phyloP scores from a whole-genome alignment of 345 rosid species.

The Linum tenue region DNA sequence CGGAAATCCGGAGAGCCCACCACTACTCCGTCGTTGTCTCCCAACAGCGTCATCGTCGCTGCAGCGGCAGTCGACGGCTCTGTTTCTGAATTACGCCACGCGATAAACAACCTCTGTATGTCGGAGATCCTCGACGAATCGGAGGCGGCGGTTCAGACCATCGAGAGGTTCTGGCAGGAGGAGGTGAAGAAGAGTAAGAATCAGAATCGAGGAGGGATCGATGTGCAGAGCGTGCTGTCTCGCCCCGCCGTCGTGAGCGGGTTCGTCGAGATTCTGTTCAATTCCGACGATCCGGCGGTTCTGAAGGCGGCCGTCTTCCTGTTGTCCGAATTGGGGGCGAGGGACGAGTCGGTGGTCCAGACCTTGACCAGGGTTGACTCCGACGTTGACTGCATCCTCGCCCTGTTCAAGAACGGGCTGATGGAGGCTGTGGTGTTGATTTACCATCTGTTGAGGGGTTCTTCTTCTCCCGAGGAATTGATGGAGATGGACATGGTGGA shows the following conservation, averaged over 20 bases:
- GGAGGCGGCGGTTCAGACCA: slow-evolving; percentile 51
- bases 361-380: slow-evolving; percentile 57
- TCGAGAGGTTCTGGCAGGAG: slow-evolving; percentile 49
- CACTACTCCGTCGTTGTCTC: slow-evolving; percentile 40
- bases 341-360: slow-evolving; percentile 52
- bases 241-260: slow-evolving; percentile 53
- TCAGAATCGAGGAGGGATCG: slow-evolving; percentile 25
- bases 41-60: slow-evolving; percentile 41
- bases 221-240: slow-evolving; percentile 40
- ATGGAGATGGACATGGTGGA: slow-evolving; percentile 48
- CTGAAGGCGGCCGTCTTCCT: slow-evolving; percentile 45
- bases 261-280: slow-evolving; percentile 62
- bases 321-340: slow-evolving; percentile 55
- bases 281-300: slow-evolving; percentile 43
- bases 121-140: slow-evolving; percentile 51
- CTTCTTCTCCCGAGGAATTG: slow-evolving; percentile 34
- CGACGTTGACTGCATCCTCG: slow-evolving; percentile 49
- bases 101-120: slow-evolving; percentile 44
- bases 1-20: slow-evolving; percentile 21
- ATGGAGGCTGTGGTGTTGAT: slow-evolving; percentile 52
- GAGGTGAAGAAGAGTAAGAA: neutral
- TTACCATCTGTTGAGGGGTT: slow-evolving; percentile 25
- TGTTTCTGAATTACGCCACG: slow-evolving; percentile 32
- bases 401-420: slow-evolving; percentile 54
- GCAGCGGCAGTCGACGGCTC: slow-evolving; percentile 41